Evolutionary conservation across 495 filamentous ascomycete species (phyloP), one percentile per base, ranked within the genome.

Genomic region (Tuber magnatum): DNA sequence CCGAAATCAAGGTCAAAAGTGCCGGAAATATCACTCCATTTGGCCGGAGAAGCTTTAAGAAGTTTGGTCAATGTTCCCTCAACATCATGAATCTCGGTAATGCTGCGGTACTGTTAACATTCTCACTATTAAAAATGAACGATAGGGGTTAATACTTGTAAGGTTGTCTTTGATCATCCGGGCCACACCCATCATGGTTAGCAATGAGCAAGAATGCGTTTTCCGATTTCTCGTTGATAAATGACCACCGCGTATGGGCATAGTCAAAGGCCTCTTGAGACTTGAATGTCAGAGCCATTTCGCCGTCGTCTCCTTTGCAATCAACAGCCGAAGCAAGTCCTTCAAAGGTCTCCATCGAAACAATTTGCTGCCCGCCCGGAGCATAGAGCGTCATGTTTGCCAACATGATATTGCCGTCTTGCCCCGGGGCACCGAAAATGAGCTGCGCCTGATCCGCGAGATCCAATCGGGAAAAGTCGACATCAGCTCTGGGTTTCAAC

Each of bases 361-460:
- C 74, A 18, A 85, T 80, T 16, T 74, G 77, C 1, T 84, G 68
- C 32, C 83, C 83, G 48, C 80, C 46, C 9, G 81, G 82, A 20
- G 83, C 83, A 72, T 81, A 80, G 9, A 85, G 76, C 3, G 83
- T 84, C 81, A 85, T 84, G 40, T 85, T 83, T 43, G 83, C 84
- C 39, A 85, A 71, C 3, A 83, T 42, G 1, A 83, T 32, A 35
- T 80, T 81, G 38, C 83, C 83, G 42, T 81, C 79, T 0, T 76
- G 73, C 3, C 81, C 79, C 9, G 74, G 78, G 2, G 80, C 72
- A 7, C 82, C 83, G 70, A 83, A 84, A 12, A 83, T 79, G 28
- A 84, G 75, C 68, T 84, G 74, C 10, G 81, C 75, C 61, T 84
- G 80, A 16, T 76, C 73, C 12, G 72, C n/a, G 6, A 73, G 78